Conservation (phyloP, 2,329 filamentous ascomycete genomes). For the Trematosphaeria pertusa region DNA sequence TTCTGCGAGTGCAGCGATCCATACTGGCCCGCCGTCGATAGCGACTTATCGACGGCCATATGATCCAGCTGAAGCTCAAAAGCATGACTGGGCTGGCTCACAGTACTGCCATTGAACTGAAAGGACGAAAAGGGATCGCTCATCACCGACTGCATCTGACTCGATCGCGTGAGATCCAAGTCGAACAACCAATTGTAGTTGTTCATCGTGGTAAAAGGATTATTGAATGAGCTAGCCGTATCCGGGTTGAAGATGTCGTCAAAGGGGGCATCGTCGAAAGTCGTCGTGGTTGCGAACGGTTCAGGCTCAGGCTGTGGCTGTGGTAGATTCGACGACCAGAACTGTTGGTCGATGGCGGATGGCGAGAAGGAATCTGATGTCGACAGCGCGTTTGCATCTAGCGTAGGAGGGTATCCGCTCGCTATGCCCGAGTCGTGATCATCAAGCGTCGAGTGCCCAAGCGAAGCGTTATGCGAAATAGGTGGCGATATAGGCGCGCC, state of each 20-base stretch:
- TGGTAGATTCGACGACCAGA: constrained; percentile 41
- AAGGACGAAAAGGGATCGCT: constrained; percentile 30
- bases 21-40: constrained; percentile 29
- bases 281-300: constrained; percentile 19
- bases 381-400: constrained; percentile 27
- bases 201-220: constrained; percentile 68
- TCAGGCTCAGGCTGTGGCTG: constrained; percentile 37
- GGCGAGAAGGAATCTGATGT: constrained; percentile 28
- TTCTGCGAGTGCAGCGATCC: constrained; percentile 30
- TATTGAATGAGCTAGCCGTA: constrained; percentile 69
- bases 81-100: constrained; percentile 27
- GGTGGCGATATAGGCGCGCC: constrained; percentile 44
- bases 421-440: constrained; percentile 38
- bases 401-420: constrained; percentile 23
- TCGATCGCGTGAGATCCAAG: constrained; percentile 43
- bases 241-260: constrained; percentile 66
- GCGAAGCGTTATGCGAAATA: constrained; percentile 37
- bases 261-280: constrained; percentile 50
- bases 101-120: constrained; percentile 22
- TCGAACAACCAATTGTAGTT: constrained; percentile 71
- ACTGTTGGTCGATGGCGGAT: constrained; percentile 33
- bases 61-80: constrained; percentile 36
- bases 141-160: constrained; percentile 23
- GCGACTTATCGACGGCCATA: constrained; percentile 24
- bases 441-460: constrained; percentile 31